phyloP scores from a whole-genome alignment of 1,139 yeast species.

The Nakaseomyces kungkrabaensis region DNA sequence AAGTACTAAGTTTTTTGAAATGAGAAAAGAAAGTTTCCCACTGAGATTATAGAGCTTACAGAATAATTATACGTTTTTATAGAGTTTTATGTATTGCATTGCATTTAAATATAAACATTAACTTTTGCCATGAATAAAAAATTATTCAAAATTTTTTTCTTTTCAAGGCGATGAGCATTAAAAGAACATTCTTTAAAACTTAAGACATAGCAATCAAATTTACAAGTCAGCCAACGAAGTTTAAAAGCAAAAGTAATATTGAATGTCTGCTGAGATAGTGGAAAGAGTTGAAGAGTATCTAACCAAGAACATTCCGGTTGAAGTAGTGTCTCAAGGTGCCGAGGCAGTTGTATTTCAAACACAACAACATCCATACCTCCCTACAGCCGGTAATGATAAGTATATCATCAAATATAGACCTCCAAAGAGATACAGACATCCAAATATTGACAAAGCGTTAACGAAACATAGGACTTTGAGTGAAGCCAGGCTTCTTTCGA shows the following conservation, averaged over 20 bases:
- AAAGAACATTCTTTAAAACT: too few relatives aligned
- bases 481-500: constrained; percentile 70
- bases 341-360: constrained; percentile 78
- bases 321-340: constrained; percentile 82
- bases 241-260: not conserved
- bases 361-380: constrained; percentile 55
- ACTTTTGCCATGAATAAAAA: too few relatives aligned
- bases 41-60: too few relatives aligned
- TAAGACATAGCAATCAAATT: too few relatives aligned
- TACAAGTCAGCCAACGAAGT: too few relatives aligned
- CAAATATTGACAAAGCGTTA: constrained; percentile 61
- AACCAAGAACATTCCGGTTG: constrained; percentile 38
- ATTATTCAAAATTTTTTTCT: not conserved
- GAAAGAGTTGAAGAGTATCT: constrained; percentile 36
- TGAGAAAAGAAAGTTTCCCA: too few relatives aligned
- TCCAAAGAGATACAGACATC: constrained; percentile 80
- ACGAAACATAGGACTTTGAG: constrained; percentile 75
- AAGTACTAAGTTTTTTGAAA: too few relatives aligned
- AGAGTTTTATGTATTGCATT: too few relatives aligned
- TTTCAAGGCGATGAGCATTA: not conserved
- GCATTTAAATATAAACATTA: too few relatives aligned
- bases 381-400: constrained; percentile 18
- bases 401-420: constrained; percentile 82
- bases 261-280: constrained; percentile 31
- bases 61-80: too few relatives aligned